These are phyloP conservation scores for Cucumis cinereus DNA, from an alignment of 306 rosid genomes.

Conservation along the genomic window DNA sequence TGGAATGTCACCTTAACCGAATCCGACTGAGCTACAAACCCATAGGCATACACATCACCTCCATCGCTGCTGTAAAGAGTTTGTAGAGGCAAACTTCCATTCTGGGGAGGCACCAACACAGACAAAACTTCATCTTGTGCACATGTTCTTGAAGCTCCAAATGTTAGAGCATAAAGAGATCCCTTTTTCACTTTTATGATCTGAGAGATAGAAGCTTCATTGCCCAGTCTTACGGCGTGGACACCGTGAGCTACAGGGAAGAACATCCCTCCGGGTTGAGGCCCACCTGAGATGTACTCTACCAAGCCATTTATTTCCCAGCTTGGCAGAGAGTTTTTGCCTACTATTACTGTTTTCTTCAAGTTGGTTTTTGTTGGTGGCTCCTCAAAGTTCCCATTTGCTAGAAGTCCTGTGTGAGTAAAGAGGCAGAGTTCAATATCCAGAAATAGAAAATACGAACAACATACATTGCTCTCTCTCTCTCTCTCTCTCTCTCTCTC, in stretches of 20 bases:
- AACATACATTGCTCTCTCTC: neutral
- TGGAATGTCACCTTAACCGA: conserved; percentile 53
- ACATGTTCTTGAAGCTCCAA: conserved; percentile 94
- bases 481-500: neutral
- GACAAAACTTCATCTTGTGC: conserved; percentile 89
- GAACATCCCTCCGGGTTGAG: conserved; percentile 92
- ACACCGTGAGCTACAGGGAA: conserved; percentile 68
- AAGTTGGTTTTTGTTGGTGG: conserved; percentile 41
- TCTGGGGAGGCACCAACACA: conserved; percentile 54
- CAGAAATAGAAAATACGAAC: neutral
- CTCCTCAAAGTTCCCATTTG: conserved; percentile 84
- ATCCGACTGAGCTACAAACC: conserved; percentile 38
- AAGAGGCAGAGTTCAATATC: neutral
- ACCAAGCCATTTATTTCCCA: conserved; percentile 86
- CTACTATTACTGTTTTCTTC: conserved; percentile 49
- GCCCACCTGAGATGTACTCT: conserved; percentile 80
- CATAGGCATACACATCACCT: conserved; percentile 80
- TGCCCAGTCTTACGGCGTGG: conserved; percentile 93
- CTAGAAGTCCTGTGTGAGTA: conserved; percentile 44
- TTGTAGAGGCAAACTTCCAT: conserved; percentile 81
- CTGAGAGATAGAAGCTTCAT: conserved; percentile 83
- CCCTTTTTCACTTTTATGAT: conserved; percentile 53
- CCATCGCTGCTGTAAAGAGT: conserved; percentile 70
- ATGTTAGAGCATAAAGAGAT: conserved; percentile 54
- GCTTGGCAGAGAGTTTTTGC: conserved; percentile 58